A percentile compares a stretch with the other conserved stretches of the same genome.
Conservation (phyloP, 2,329 filamentous ascomycete genomes). For the Ambrosiella beaveri region DNA sequence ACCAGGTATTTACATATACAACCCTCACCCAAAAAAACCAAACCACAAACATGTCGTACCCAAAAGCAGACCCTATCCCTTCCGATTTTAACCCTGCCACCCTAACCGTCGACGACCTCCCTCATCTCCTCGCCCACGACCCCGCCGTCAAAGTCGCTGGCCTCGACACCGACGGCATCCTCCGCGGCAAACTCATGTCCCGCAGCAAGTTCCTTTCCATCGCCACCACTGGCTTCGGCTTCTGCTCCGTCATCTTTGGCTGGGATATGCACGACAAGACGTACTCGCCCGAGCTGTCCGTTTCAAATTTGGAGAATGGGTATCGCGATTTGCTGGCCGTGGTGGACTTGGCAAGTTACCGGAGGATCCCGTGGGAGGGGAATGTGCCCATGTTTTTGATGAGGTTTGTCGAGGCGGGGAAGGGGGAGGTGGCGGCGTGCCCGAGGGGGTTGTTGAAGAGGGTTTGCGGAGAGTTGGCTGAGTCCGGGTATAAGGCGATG, state of each 20-base stretch:
- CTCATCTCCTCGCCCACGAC: constrained; percentile 51
- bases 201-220: constrained; percentile 86
- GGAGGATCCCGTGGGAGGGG: constrained; percentile 81
- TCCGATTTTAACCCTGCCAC: neutral
- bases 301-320: constrained; percentile 82
- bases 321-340: constrained; percentile 74
- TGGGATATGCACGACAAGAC: constrained; percentile 96
- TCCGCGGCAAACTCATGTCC: constrained; percentile 79
- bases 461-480: constrained; percentile 48
- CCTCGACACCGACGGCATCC: constrained; percentile 68
- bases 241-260: constrained; percentile 86
- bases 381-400: constrained; percentile 74
- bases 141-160: constrained; percentile 74
- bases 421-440: constrained; percentile 57
- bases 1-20: too few relatives aligned
- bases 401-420: constrained; percentile 70
- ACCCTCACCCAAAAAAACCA: too few relatives aligned
- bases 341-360: constrained; percentile 59
- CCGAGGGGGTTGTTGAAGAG: constrained; percentile 59
- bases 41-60: too few relatives aligned
- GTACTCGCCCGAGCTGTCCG: constrained; percentile 66
- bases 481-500: constrained; percentile 63
- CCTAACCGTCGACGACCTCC: constrained; percentile 47
- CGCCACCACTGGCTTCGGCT: constrained; percentile 67
- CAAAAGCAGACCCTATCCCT: too few relatives aligned